phyloP scores from a whole-genome alignment of 2,329 filamentous ascomycete genomes.

The Escovopsis weberi region DNA sequence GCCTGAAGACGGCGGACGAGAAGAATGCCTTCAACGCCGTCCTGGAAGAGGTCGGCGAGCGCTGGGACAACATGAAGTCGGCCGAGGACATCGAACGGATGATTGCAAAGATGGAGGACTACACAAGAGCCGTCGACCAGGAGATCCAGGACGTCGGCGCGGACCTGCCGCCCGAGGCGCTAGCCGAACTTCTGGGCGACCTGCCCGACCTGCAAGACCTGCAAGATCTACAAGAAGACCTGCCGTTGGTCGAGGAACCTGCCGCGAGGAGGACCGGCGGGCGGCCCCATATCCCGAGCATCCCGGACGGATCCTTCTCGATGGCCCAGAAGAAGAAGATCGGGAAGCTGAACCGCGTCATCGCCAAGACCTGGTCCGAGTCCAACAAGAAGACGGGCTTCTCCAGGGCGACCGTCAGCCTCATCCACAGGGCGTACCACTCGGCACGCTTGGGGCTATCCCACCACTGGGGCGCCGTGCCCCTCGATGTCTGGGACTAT shows the following conservation, averaged over 20 bases:
- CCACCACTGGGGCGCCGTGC: slow-evolving; percentile 37
- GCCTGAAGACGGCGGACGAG: slow-evolving; percentile 21
- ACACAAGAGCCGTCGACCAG: slow-evolving; percentile 20
- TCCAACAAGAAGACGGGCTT: slow-evolving; percentile 14
- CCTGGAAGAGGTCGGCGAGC: slow-evolving; percentile 18
- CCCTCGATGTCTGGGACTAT: slow-evolving; percentile 44
- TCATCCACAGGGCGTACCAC: slow-evolving; percentile 36
- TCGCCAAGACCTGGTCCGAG: slow-evolving; percentile 16
- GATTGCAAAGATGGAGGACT: slow-evolving; percentile 19
- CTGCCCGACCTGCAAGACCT: slow-evolving; percentile 6
- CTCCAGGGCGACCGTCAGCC: slow-evolving; percentile 21
- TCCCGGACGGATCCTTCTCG: slow-evolving; percentile 22
- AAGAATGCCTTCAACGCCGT: slow-evolving; percentile 20
- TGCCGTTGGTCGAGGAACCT: slow-evolving; percentile 10
- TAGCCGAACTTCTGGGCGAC: slow-evolving; percentile 18
- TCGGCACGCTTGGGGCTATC: slow-evolving; percentile 29
- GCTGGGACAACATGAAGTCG: slow-evolving; percentile 17
- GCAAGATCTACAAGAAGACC: slow-evolving; percentile 1
- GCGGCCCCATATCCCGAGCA: slow-evolving; percentile 17
- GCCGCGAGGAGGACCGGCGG: slow-evolving; percentile 2
- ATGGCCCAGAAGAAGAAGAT: slow-evolving; percentile 24
- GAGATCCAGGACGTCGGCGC: slow-evolving; percentile 19
- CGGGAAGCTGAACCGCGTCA: slow-evolving; percentile 19
- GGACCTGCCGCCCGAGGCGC: slow-evolving; percentile 18
- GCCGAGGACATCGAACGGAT: slow-evolving; percentile 21